phyloP scores from a whole-genome alignment of 148 eudicot genomes.

The Rhododendron kiyosumense region DNA sequence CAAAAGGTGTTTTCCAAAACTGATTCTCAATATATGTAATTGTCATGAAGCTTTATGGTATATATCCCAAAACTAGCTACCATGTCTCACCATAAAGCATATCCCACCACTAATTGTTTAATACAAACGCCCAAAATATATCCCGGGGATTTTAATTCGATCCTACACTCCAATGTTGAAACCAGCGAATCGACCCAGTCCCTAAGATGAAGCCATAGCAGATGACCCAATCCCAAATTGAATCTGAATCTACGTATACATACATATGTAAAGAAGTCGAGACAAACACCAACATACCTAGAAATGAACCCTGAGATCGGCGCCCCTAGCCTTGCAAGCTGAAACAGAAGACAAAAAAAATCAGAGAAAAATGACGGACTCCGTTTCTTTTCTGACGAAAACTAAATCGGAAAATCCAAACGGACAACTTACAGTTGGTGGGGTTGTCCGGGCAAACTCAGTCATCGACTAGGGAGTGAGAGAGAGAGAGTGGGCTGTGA shows the following conservation, averaged over 20 bases:
- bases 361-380: neutral
- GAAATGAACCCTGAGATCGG: conserved; percentile 51
- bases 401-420: neutral
- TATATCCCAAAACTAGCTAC: neutral
- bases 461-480: no score
- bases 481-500: no score
- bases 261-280: neutral
- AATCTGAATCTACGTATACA: neutral
- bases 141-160: neutral
- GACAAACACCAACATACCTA: conserved; percentile 27
- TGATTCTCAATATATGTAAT: neutral
- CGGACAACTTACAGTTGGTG: conserved; percentile 33
- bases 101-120: neutral
- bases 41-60: neutral
- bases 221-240: neutral
- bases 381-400: neutral
- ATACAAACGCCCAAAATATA: neutral
- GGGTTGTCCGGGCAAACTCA: conserved; percentile 24
- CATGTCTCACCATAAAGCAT: no score
- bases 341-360: conserved; percentile 9
- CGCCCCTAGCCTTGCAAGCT: conserved; percentile 60
- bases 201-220: neutral
- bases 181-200: neutral
- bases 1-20: neutral
- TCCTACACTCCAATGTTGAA: neutral